Percentiles rank a stretch among this genome's conserved stretches.
phyloP scores from a whole-genome alignment of 116 monocot species.

The Trichopus zeylanicus region DNA sequence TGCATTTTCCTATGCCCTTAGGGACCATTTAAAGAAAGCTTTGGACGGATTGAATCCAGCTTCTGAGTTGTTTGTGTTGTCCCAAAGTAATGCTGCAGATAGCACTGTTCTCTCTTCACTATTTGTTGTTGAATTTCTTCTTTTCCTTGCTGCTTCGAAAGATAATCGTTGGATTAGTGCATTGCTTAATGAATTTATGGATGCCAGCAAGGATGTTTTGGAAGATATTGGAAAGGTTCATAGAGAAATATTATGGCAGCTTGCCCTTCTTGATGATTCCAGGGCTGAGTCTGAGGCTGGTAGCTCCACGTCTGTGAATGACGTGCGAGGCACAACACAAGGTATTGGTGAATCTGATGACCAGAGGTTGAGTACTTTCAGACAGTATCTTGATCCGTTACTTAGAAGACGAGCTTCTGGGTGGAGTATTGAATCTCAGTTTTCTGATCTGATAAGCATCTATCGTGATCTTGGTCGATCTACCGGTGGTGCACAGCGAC shows the following conservation, averaged over 20 bases:
- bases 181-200: conserved; percentile 85
- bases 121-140: conserved; percentile 92
- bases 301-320: conserved; percentile 35
- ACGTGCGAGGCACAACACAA: conserved; percentile 30
- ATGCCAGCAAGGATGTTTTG: conserved; percentile 74
- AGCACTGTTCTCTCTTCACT: conserved; percentile 61
- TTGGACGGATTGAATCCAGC: conserved; percentile 41
- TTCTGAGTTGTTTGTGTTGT: conserved; percentile 37
- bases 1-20: conserved; percentile 75
- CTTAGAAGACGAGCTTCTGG: conserved; percentile 69
- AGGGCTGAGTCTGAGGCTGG: conserved; percentile 50
- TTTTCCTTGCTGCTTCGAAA: conserved; percentile 92
- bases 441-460: conserved; percentile 90
- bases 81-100: conserved; percentile 28
- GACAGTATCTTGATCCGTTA: conserved; percentile 88
- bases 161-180: conserved; percentile 95
- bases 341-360: conserved; percentile 48
- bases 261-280: conserved; percentile 82
- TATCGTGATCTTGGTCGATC: conserved; percentile 76
- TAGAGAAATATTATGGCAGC: conserved; percentile 84
- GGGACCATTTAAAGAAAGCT: conserved; percentile 74
- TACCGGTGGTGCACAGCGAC: conserved; percentile 42
- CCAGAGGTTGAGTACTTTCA: conserved; percentile 60
- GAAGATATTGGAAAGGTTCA: conserved; percentile 86
- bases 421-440: conserved; percentile 91